Evolutionary conservation across 495 filamentous ascomycete genomes (phyloP).

Genomic region (Bacidia gigantensis): DNA sequence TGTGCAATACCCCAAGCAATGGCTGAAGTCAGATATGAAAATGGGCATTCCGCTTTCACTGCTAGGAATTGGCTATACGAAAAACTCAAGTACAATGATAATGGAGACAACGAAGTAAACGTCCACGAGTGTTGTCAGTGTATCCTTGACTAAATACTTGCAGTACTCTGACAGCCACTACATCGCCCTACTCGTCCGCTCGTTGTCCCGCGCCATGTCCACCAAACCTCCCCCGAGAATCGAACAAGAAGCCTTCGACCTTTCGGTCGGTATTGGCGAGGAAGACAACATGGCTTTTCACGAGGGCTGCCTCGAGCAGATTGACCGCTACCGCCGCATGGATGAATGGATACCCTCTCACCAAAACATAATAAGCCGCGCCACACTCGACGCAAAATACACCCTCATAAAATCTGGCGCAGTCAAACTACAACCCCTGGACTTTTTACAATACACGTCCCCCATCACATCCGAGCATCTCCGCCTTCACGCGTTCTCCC

Average conservation of each 20-base stretch:
- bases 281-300: constrained; percentile 44
- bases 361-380: constrained; percentile 77
- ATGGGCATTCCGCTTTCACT: constrained; percentile 58
- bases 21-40: constrained; percentile 58
- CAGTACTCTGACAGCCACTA: constrained; percentile 78
- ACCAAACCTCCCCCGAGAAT: constrained; percentile 28
- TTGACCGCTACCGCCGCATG: constrained; percentile 79
- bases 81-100: constrained; percentile 84
- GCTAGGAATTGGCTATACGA: constrained; percentile 74
- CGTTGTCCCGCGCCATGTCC: constrained; percentile 63
- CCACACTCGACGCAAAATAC: constrained; percentile 66
- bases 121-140: neutral
- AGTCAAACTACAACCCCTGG: constrained; percentile 36
- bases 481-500: constrained; percentile 70
- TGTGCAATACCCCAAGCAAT: constrained; percentile 68
- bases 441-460: constrained; percentile 70
- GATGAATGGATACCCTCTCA: constrained; percentile 89
- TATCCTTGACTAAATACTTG: neutral
- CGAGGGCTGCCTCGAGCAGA: constrained; percentile 60
- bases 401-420: constrained; percentile 58
- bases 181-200: constrained; percentile 64
- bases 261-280: constrained; percentile 24
- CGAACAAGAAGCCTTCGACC: constrained; percentile 17
- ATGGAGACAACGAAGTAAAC: constrained; percentile 61
- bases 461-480: constrained; percentile 66